Base-by-base conservation (phyloP, 495 filamentous ascomycete species). In the Talaromyces ruber region DNA sequence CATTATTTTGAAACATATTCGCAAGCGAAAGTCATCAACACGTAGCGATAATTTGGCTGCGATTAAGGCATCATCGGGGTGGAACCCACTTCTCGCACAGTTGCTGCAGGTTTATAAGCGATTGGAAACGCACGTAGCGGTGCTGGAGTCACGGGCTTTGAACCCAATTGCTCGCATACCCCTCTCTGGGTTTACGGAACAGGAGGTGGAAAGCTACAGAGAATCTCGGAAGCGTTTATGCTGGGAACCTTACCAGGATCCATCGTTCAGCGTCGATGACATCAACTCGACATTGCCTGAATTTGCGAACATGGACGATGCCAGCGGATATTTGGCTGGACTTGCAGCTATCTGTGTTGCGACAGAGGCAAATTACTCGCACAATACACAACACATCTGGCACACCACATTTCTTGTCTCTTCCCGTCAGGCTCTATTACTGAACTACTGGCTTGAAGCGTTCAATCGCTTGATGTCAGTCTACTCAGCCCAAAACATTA, bases 51-150 rank as follows among this genome's bases (percentile, higher is more conserved):
- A 39, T 25, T 39, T 58, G 29, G 21, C 29, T 18, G 37, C 55
- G 22, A 58, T 58, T 30, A 32, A 58, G 55, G 18, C 32, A 7
- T 58, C 55, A 21, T 25, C 55, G 28, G 16, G 25, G 6, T 58
- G 55, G 55, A 39, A 58, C 26, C 55, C 55, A 22, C 55, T 58
- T 37, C 55, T 58, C n/a, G 55, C 30, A 16, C 55, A 58, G 55
- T 30, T 58, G 28, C 39, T 32, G 28, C 55, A 58, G 28, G 29
- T 58, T 22, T 58, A 34, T 37, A n/a, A 25, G 21, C 28, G 32
- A n/a, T 21, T 58, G 3, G 55, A 58, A 58, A 58, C 29, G 55
- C 55, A 58, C 29, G 16, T 39, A 18, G n/a, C 55, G 11, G 55
- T 58, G 28, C 16, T 58, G 6, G 55, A 58, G 30, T 16, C 29